phyloP scores from a whole-genome alignment of 2,329 filamentous ascomycete species.

The Aspergillus transmontanensis region DNA sequence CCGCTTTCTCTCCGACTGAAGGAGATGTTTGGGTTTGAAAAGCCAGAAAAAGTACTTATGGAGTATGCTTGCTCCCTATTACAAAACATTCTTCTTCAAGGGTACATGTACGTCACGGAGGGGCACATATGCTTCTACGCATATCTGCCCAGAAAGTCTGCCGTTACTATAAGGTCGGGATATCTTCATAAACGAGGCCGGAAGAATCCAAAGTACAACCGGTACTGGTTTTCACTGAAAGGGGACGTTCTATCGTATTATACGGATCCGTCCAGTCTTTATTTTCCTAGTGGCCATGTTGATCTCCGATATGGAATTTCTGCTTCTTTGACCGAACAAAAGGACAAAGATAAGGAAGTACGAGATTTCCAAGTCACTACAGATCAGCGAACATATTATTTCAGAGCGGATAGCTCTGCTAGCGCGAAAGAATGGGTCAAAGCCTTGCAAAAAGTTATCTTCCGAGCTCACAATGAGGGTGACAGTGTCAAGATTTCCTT shows the following conservation, averaged over 20 bases:
- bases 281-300: constrained; percentile 89
- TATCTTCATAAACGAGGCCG: constrained; percentile 86
- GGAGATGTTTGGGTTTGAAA: constrained; percentile 83
- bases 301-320: constrained; percentile 91
- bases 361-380: constrained; percentile 80
- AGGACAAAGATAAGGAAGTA: constrained; percentile 70
- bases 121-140: constrained; percentile 97
- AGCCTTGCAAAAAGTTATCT: constrained; percentile 89
- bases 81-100: constrained; percentile 87
- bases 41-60: constrained; percentile 79
- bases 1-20: constrained; percentile 71
- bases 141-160: constrained; percentile 89
- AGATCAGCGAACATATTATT: constrained; percentile 79
- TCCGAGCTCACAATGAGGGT: constrained; percentile 91
- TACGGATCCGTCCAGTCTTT: constrained; percentile 77
- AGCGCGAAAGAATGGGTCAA: constrained; percentile 98
- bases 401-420: constrained; percentile 81
- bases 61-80: constrained; percentile 94
- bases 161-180: constrained; percentile 79
- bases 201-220: constrained; percentile 81
- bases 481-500: constrained; percentile 96
- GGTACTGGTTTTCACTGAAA: constrained; percentile 92
- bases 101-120: constrained; percentile 92
- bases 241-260: constrained; percentile 93
- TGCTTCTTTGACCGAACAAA: constrained; percentile 70